Evolutionary conservation across 148 eudicot genomes (phyloP), one percentile per base, ranked within the genome.

Genomic region (Vaccinium macrocarpon): DNA sequence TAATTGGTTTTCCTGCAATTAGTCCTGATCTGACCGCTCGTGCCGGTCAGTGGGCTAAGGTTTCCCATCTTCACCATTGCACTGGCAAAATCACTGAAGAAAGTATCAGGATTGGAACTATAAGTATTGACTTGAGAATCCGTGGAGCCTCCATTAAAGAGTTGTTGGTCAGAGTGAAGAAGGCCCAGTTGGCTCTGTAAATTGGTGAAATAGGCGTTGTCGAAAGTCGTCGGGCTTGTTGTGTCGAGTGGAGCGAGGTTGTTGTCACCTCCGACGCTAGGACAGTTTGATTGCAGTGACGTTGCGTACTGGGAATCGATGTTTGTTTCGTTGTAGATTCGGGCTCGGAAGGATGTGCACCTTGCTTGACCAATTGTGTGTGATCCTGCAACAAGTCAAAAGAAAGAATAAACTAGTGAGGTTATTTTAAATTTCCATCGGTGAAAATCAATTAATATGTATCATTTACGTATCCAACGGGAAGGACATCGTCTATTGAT

Each of bases 281-380:
- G 96, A 59, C 98, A 95, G 12, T 49, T 88, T 0, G 86, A 49
- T 72, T 86, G 73, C 0, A 88, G 42, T 0, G 93, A 87, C 16
- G 85, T 83, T 2, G 94, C 96, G 6, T 90, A 93, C 50, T 88
- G 76, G 0, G 89, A 42, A 73, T 91, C 85, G 27, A 95, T 91
- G 86, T 91, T 87, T 55, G 91, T 82, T 35, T 95, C 95, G 52
- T 95, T 95, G 92, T 93, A 90, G 73, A 93, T 82, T 11, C 91
- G 93, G 14, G 84, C 3, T 35, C 95, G 87, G 83, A 91, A 95
- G 23, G 50, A 82, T 18, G 72, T 55, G 85, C 98, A 95, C 80
- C 93, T 89, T 35, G 97, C 97, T 85, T 90, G 90, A 1, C 98
- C 98, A 53, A 95, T 87, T 7, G 98, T 93, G 85, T 95, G 97